These are phyloP conservation scores for Metarhizium robertsii DNA, from an alignment of 2,329 filamentous ascomycete genomes.

Conservation along the genomic window DNA sequence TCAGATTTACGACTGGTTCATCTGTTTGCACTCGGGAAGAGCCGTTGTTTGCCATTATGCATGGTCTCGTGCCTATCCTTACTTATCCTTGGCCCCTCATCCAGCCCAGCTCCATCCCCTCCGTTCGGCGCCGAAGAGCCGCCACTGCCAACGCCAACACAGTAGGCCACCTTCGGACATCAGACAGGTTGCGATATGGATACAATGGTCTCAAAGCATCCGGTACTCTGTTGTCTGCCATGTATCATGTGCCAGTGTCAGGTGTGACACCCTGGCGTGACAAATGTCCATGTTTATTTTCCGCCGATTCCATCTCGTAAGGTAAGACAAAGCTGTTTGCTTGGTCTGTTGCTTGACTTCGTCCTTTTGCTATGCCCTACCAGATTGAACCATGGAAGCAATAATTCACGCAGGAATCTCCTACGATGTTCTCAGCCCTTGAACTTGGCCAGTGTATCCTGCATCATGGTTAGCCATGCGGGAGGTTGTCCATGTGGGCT, in stretches of 20 bases:
- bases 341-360: no score
- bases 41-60: slow-evolving; percentile 4
- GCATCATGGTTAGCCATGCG: not conserved
- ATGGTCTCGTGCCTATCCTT: slow-evolving; percentile 13
- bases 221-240: not conserved
- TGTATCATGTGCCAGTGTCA: not conserved
- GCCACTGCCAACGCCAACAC: not conserved
- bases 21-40: not conserved
- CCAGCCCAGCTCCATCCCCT: not conserved
- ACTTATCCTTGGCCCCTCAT: not conserved
- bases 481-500: not conserved
- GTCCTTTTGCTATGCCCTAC: not conserved
- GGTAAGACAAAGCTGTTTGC: no score
- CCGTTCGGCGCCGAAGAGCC: not conserved
- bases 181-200: not conserved
- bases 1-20: no score
- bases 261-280: no score
- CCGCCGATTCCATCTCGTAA: no score
- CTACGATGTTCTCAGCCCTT: slow-evolving; percentile 42
- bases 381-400: not conserved
- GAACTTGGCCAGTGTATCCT: slow-evolving; percentile 60
- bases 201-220: not conserved
- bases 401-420: not conserved
- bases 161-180: not conserved
- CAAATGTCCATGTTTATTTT: not conserved